These are phyloP conservation scores for Sphaerulina populicola DNA, from an alignment of 2,329 filamentous ascomycete genomes.

Conservation along the genomic window DNA sequence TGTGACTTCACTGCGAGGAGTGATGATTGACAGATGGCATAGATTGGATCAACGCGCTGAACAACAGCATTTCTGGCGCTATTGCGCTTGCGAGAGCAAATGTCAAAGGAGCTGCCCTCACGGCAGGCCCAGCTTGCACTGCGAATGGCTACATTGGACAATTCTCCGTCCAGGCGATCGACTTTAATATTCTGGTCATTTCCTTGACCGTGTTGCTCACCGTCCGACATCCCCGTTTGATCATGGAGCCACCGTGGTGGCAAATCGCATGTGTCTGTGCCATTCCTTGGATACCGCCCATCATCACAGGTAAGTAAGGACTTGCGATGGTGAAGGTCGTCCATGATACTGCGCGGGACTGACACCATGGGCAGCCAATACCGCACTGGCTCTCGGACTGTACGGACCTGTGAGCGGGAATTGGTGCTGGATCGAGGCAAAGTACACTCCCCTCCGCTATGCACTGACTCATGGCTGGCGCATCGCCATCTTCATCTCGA, in stretches of 20 bases:
- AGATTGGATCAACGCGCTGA: constrained; percentile 39
- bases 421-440: constrained; percentile 43
- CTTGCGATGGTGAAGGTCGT: neutral
- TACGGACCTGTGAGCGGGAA: constrained; percentile 40
- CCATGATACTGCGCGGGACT: neutral
- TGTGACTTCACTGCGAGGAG: neutral
- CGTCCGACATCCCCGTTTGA: constrained; percentile 33
- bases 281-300: constrained; percentile 37
- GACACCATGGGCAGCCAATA: constrained; percentile 14
- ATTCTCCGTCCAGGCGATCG: constrained; percentile 38
- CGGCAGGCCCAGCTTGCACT: constrained; percentile 32
- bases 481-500: constrained; percentile 37
- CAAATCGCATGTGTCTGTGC: constrained; percentile 33
- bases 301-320: constrained; percentile 33
- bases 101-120: constrained; percentile 17
- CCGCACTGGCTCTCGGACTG: constrained; percentile 27
- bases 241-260: constrained; percentile 24
- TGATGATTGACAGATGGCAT: constrained; percentile 22
- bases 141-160: constrained; percentile 42
- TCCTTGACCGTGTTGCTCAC: constrained; percentile 39
- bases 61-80: constrained; percentile 39
- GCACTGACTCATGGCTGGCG: constrained; percentile 42
- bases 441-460: constrained; percentile 38
- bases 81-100: constrained; percentile 28
- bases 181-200: constrained; percentile 41